phyloP scores from a whole-genome alignment of 306 rosid species.

The Casuarina cunninghamiana region DNA sequence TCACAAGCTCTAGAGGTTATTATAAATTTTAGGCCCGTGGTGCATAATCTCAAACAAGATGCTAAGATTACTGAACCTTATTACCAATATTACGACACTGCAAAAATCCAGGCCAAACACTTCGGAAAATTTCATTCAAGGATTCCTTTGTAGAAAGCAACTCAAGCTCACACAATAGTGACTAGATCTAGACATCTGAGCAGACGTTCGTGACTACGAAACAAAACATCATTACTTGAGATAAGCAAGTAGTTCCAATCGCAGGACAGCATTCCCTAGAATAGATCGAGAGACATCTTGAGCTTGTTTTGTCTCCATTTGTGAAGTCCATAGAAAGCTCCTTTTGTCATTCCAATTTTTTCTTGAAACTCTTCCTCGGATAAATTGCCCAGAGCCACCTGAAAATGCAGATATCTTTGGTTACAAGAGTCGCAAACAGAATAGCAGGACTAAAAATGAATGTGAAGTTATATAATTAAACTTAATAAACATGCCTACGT shows the following conservation, averaged over 20 bases:
- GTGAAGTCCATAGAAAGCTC: constrained; percentile 70
- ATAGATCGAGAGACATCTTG: constrained; percentile 73
- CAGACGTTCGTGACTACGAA: not conserved
- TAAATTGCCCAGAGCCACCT: constrained; percentile 65
- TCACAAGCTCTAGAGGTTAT: too few species aligned
- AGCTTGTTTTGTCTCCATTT: constrained; percentile 96
- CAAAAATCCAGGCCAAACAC: too few species aligned
- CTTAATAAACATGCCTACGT: not conserved
- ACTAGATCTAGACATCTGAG: too few species aligned
- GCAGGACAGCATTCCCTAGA: constrained; percentile 34
- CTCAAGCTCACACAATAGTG: too few species aligned
- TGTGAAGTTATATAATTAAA: constrained; percentile 1
- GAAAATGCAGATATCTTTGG: constrained; percentile 16
- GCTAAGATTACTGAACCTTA: too few species aligned
- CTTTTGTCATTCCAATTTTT: constrained; percentile 64
- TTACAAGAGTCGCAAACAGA: not conserved
- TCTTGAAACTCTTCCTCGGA: constrained; percentile 73
- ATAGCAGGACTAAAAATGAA: not conserved
- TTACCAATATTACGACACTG: too few species aligned
- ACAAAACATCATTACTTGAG: not conserved
- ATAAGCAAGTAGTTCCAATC: constrained; percentile 18
- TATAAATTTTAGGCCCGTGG: too few species aligned
- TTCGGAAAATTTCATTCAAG: not conserved
- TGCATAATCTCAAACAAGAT: too few species aligned
- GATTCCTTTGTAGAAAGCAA: not conserved